These are phyloP conservation scores for Phalaenopsis hybrid DNA, from an alignment of 116 monocot genomes.

Conservation along the genomic window DNA sequence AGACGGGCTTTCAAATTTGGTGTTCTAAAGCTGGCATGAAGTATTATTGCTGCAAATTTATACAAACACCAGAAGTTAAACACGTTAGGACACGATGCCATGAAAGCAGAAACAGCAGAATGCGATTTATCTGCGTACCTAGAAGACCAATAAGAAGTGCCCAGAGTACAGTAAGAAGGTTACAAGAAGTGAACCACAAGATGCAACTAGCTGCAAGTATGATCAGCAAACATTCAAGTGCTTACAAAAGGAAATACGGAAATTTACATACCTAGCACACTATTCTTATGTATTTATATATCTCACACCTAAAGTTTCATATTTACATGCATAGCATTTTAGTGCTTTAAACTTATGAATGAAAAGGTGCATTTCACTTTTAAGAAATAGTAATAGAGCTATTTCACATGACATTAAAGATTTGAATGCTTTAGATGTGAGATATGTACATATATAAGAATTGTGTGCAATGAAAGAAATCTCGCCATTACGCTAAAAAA, in stretches of 20 bases:
- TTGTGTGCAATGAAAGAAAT: no score
- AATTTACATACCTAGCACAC: no score
- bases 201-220: slow-evolving; percentile 64
- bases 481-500: neutral
- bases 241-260: neutral
- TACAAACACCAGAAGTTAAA: neutral
- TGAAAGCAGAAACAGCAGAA: neutral
- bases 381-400: no score
- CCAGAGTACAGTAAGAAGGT: slow-evolving; percentile 81
- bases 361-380: no score
- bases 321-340: no score
- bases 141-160: slow-evolving; percentile 71
- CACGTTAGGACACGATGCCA: neutral
- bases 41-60: slow-evolving; percentile 44
- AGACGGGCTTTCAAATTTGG: slow-evolving; percentile 96
- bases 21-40: slow-evolving; percentile 94
- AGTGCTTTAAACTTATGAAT: no score
- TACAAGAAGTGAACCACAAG: slow-evolving; percentile 77
- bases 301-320: no score
- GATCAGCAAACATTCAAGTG: neutral
- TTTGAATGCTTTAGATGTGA: no score
- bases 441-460: no score
- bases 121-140: slow-evolving; percentile 28
- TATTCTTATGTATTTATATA: no score
- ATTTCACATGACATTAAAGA: no score